A percentile compares a stretch with the other conserved stretches of the same genome.
These are phyloP conservation scores for Balakata baccata DNA, from an alignment of 345 rosid species.

Conservation along the genomic window DNA sequence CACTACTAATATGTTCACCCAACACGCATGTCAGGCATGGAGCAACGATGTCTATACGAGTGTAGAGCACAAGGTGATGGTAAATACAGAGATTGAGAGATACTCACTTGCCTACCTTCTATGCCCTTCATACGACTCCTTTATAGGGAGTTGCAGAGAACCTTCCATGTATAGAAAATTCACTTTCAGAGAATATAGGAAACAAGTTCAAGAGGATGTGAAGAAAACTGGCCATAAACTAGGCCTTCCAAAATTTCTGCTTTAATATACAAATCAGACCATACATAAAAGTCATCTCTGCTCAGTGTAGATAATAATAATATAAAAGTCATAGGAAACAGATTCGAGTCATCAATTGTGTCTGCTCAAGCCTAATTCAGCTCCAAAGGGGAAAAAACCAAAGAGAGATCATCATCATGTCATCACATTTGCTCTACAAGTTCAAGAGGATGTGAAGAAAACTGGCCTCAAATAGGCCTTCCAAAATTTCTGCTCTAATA, in stretches of 20 bases:
- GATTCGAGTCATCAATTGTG: too few species aligned
- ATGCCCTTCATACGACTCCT: slow-evolving; percentile 56
- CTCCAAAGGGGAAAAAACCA: neutral
- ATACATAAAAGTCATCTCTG: neutral
- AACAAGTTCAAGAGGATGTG: slow-evolving; percentile 59
- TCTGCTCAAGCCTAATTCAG: neutral
- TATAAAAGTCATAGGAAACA: too few species aligned
- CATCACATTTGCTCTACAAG: neutral
- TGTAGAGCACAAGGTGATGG: slow-evolving; percentile 58
- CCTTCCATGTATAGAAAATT: slow-evolving; percentile 53
- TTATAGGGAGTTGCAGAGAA: slow-evolving; percentile 48
- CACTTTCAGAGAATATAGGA: slow-evolving; percentile 57
- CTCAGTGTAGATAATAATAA: neutral
- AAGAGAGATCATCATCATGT: neutral
- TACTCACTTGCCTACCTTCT: slow-evolving; percentile 60
- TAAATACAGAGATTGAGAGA: slow-evolving; percentile 48
- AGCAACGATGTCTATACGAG: slow-evolving; percentile 64
- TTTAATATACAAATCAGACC: slow-evolving; percentile 1
- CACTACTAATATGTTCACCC: neutral
- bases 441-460: too few species aligned
- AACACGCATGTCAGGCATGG: slow-evolving; percentile 46
- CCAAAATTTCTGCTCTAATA: too few species aligned
- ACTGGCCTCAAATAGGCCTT: too few species aligned
- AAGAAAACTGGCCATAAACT: slow-evolving; percentile 50
- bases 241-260: slow-evolving; percentile 56